phyloP scores from a whole-genome alignment of 106 monocot species.

The Dactylorhiza incarnata region DNA sequence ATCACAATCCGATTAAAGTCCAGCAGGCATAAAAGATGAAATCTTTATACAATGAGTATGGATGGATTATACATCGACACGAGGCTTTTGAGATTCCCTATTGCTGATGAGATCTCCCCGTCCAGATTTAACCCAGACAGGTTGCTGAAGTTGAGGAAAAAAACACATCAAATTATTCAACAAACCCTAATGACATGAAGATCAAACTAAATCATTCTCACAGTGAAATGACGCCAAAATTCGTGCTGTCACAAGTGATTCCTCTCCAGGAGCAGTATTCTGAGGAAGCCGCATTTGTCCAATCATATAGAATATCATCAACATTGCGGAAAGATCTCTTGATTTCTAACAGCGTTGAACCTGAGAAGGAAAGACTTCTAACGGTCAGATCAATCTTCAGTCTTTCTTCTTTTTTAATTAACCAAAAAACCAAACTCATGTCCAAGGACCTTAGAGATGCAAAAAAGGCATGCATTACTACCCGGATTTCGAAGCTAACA shows the following conservation, averaged over 20 bases:
- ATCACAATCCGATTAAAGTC: not conserved
- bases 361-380: conserved; percentile 16
- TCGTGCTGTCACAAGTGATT: conserved; percentile 71
- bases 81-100: conserved; percentile 75
- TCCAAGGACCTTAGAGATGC: not conserved
- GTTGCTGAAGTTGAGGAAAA: conserved; percentile 42
- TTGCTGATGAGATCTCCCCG: conserved; percentile 81
- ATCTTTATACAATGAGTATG: not conserved
- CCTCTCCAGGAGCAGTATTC: conserved; percentile 91
- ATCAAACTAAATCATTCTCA: conserved; percentile 21
- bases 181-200: not conserved
- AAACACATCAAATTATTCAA: not conserved
- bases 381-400: too few species aligned
- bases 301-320: conserved; percentile 69
- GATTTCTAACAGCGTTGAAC: conserved; percentile 67
- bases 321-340: conserved; percentile 83
- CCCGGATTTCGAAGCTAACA: too few species aligned
- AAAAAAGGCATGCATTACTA: not conserved
- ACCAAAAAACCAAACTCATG: not conserved
- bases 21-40: not conserved
- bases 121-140: conserved; percentile 77
- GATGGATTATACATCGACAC: conserved; percentile 40
- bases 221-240: conserved; percentile 72
- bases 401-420: not conserved
- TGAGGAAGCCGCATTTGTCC: conserved; percentile 44